A percentile compares a stretch with the other conserved stretches of the same genome.
Evolutionary conservation across 2,329 filamentous ascomycete species (phyloP).

Genomic region (Colletotrichum abscissum): DNA sequence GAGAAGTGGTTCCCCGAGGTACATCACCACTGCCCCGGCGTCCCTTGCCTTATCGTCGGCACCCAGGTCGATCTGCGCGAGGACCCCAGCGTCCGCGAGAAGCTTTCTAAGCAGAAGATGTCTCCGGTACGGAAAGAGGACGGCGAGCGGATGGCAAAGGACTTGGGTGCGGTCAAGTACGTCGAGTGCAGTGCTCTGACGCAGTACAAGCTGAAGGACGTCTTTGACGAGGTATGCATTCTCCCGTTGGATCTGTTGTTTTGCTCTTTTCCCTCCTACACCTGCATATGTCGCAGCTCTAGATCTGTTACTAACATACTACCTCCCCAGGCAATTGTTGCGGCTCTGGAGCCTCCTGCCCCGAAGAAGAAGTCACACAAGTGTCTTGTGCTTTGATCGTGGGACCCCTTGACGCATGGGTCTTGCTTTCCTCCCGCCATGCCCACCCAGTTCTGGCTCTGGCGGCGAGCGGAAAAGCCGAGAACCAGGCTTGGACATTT

Average conservation of each 20-base stretch:
- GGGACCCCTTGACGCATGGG: slow-evolving; percentile 5
- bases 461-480: slow-evolving; percentile 31
- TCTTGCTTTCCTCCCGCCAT: slow-evolving; percentile 30
- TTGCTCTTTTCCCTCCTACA: neutral
- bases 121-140: slow-evolving; percentile 90
- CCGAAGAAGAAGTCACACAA: slow-evolving; percentile 81
- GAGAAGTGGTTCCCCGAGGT: slow-evolving; percentile 99
- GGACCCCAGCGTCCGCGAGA: slow-evolving; percentile 86
- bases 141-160: slow-evolving; percentile 95
- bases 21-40: slow-evolving; percentile 97
- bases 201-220: slow-evolving; percentile 98
- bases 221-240: slow-evolving; percentile 91
- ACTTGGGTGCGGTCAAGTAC: slow-evolving; percentile 97
- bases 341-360: slow-evolving; percentile 87
- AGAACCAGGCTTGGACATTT: slow-evolving; percentile 34
- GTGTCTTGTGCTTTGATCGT: slow-evolving; percentile 73
- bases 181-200: slow-evolving; percentile 98
- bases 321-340: slow-evolving; percentile 83
- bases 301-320: slow-evolving; percentile 30
- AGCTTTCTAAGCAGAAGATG: slow-evolving; percentile 97
- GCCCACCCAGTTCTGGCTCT: slow-evolving; percentile 20
- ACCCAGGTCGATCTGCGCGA: slow-evolving; percentile 97
- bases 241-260: neutral
- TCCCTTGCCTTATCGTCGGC: slow-evolving; percentile 96
- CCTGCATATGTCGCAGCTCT: slow-evolving; percentile 17